These are phyloP conservation scores for Kazachstania sp. DNA, from an alignment of 1,139 yeast genomes.

Conservation along the genomic window DNA sequence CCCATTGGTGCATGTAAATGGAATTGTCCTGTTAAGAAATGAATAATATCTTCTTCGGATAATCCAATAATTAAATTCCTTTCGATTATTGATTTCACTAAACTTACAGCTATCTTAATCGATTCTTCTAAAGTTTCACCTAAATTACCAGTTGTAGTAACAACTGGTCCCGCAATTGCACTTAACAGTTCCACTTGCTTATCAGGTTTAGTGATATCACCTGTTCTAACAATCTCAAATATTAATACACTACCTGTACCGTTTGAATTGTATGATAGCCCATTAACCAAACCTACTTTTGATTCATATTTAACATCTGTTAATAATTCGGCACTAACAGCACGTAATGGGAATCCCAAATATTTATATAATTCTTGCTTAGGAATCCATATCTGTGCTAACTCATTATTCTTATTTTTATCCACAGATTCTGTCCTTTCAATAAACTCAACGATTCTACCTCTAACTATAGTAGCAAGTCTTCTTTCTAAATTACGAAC, in stretches of 20 bases:
- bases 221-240: conserved; percentile 63
- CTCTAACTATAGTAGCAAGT: conserved; percentile 62
- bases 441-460: conserved; percentile 18
- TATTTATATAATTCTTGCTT: conserved; percentile 39
- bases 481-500: conserved; percentile 85
- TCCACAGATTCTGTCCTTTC: conserved; percentile 7
- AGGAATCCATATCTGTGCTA: neutral
- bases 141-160: conserved; percentile 80
- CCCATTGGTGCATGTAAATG: conserved; percentile 98
- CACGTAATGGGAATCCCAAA: conserved; percentile 41
- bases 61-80: conserved; percentile 25
- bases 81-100: conserved; percentile 52
- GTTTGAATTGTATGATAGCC: conserved; percentile 78
- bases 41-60: conserved; percentile 58
- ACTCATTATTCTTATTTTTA: neutral
- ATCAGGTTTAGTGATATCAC: conserved; percentile 8
- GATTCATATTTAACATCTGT: conserved; percentile 13
- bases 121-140: conserved; percentile 98
- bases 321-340: conserved; percentile 29
- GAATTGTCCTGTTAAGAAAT: conserved; percentile 84
- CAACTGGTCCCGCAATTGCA: conserved; percentile 23
- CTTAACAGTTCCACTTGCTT: neutral
- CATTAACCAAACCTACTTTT: conserved; percentile 75
- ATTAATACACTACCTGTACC: conserved; percentile 81
- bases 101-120: conserved; percentile 72